phyloP scores from a whole-genome alignment of 2,329 filamentous ascomycete species.

The Penicillium sp. region DNA sequence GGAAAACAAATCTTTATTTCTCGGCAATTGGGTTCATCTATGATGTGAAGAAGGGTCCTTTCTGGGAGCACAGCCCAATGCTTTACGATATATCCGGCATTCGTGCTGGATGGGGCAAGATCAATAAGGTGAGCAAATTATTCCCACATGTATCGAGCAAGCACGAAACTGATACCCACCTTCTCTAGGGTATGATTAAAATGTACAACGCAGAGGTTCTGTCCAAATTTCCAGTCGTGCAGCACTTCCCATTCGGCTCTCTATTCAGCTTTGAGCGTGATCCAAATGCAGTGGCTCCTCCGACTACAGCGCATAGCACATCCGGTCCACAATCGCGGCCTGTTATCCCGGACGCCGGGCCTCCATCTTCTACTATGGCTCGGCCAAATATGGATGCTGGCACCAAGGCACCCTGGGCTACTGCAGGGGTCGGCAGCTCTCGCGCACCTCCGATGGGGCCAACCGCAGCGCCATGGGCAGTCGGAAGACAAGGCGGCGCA shows the following conservation, averaged over 20 bases:
- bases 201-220: slow-evolving; percentile 98
- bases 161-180: not conserved
- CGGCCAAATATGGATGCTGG: slow-evolving; percentile 22
- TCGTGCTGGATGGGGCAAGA: slow-evolving; percentile 92
- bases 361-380: slow-evolving; percentile 10
- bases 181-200: slow-evolving; percentile 82
- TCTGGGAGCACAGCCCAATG: slow-evolving; percentile 95
- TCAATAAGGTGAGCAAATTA: slow-evolving; percentile 67
- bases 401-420: slow-evolving; percentile 39
- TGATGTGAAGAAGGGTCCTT: slow-evolving; percentile 92
- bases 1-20: slow-evolving; percentile 80
- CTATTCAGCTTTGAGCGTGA: slow-evolving; percentile 75
- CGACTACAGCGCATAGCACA: slow-evolving; percentile 55
- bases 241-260: slow-evolving; percentile 83
- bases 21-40: slow-evolving; percentile 95
- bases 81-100: slow-evolving; percentile 93
- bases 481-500: slow-evolving; percentile 15
- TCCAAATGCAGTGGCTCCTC: slow-evolving; percentile 54
- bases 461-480: slow-evolving; percentile 34
- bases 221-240: slow-evolving; percentile 96
- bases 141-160: not conserved
- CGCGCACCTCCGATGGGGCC: slow-evolving; percentile 21
- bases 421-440: slow-evolving; percentile 12
- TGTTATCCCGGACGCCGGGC: slow-evolving; percentile 18
- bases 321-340: slow-evolving; percentile 27